Evolutionary conservation across 2,329 filamentous ascomycete species (phyloP), one percentile per base, ranked within the genome.

Genomic region (Aspergillus oerlinghausenensis): DNA sequence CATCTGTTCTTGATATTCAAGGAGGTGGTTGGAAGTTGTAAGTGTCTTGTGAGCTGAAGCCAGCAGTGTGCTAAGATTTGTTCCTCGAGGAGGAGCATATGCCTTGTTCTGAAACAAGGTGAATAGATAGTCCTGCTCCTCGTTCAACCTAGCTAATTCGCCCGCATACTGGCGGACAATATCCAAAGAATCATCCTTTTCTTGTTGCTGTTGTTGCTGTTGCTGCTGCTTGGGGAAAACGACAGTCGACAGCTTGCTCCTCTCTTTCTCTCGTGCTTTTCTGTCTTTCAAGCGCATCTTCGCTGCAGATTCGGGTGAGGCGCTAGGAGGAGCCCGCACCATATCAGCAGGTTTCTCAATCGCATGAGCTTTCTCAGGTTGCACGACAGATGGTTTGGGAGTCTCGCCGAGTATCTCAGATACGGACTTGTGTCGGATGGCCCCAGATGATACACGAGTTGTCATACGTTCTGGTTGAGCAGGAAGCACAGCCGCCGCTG

Each of bases 21-120:
- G 84, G 56, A 91, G 87, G 51, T 92, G 87, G 68, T 97, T 92
- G 1, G 87, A 81, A 0, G 93, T 97, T 1, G 88, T 92, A 10
- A 97, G 79, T 0, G 92, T 96, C 72, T 99, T 99, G 68, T 92
- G 89, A 3, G 92, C 90, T 48, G 90, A 88, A 55, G 87, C 84
- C 3, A 97, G 79, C 0, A 97, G 81, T 45, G 90, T 87, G 55
- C 89, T 78, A n/a, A 88, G 75, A 25, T 80, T 77, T 19, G 73
- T 73, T 45, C 79, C 78, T 57, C 80, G 75, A 49, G 81, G 81
- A 47, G 81, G 82, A 52, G 81, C 80, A 38, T 81, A 79, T 4
- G 80, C 79, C 60, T 83, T 80, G 55, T 84, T 83, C 35, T 85
- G 82, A 67, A 87, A 88, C 19, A 88, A 74, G 6, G 84, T 84